A percentile compares a stretch with the other conserved stretches of the same genome.
These are phyloP conservation scores for Moesziomyces sp. DNA, from an alignment of 1,284 basidiomycete genomes.

Conservation along the genomic window DNA sequence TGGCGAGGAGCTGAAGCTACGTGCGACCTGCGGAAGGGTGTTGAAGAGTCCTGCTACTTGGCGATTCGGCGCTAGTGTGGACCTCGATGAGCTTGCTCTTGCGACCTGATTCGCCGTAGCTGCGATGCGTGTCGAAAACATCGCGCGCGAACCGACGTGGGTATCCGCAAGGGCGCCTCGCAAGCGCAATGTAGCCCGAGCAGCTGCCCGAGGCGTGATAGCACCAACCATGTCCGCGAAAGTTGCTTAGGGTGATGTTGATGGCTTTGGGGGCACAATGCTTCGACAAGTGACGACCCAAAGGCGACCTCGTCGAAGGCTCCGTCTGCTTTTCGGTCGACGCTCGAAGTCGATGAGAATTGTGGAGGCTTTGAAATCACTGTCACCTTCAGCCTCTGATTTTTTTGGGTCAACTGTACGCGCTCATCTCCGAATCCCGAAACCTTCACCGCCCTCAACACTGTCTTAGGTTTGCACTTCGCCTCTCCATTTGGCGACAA, in stretches of 20 bases:
- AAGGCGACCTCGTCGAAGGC: too few relatives aligned
- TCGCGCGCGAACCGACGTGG: neutral
- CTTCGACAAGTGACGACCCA: too few relatives aligned
- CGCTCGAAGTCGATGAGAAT: neutral
- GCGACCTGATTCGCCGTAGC: neutral
- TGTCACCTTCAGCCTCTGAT: neutral
- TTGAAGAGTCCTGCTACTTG: neutral
- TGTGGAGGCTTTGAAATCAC: constrained; percentile 29
- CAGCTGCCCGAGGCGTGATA: neutral
- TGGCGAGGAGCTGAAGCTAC: constrained; percentile 4
- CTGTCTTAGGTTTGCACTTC: too few relatives aligned
- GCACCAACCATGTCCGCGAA: neutral
- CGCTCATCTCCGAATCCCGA: constrained; percentile 2
- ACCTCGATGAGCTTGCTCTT: neutral
- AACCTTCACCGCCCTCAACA: neutral
- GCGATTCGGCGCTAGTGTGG: too few relatives aligned
- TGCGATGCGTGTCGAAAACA: neutral
- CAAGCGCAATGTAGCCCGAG: neutral
- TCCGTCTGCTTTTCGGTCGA: neutral
- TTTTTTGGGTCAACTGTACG: neutral
- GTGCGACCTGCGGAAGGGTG: neutral
- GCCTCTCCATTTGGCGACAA: neutral
- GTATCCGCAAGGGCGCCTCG: neutral
- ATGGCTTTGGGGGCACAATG: neutral
- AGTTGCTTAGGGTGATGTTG: neutral